Conservation (phyloP, 352 stramenopile genomes). For the Phytophthora pseudosyringae region DNA sequence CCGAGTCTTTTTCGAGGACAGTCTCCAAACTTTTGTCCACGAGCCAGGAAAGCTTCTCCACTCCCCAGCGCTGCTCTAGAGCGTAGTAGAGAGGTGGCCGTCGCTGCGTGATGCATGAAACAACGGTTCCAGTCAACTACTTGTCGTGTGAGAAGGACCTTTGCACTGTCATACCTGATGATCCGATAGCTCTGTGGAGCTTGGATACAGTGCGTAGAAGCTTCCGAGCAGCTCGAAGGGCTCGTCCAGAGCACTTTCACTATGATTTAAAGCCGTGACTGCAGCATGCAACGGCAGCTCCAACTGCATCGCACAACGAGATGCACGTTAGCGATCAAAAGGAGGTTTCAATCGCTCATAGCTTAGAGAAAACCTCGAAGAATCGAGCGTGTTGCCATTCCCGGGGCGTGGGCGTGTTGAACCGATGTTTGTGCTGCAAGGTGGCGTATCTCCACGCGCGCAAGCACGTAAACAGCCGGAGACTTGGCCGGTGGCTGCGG, state of each 20-base stretch:
- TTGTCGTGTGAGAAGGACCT: background rate
- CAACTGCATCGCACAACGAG: slow-evolving; percentile 24
- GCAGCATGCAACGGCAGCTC: slow-evolving; percentile 56
- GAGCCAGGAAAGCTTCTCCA: slow-evolving; percentile 64
- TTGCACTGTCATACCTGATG: slow-evolving; percentile 20
- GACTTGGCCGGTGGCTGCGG: slow-evolving; percentile 6
- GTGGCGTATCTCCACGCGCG: slow-evolving; percentile 47
- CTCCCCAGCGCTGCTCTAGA: slow-evolving; percentile 45
- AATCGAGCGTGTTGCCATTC: slow-evolving; percentile 53
- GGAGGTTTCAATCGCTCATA: background rate
- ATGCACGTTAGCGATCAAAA: background rate
- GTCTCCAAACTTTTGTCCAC: slow-evolving; percentile 42
- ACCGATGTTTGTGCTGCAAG: slow-evolving; percentile 53
- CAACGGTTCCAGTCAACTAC: background rate
- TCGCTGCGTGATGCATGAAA: slow-evolving; percentile 4
- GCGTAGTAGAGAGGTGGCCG: slow-evolving; percentile 44
- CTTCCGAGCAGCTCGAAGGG: slow-evolving; percentile 46
- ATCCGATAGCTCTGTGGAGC: slow-evolving; percentile 32
- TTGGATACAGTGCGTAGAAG: slow-evolving; percentile 36
- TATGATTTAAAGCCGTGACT: slow-evolving; percentile 30
- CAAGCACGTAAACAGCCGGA: slow-evolving; percentile 54
- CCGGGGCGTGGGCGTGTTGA: slow-evolving; percentile 19
- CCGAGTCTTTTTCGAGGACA: slow-evolving; percentile 53
- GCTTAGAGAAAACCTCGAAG: slow-evolving; percentile 48
- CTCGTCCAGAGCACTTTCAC: slow-evolving; percentile 5